Evolutionary conservation across 2,329 filamentous ascomycete species (phyloP), one percentile per base, ranked within the genome.

Genomic region (Bipolaris gigantea): DNA sequence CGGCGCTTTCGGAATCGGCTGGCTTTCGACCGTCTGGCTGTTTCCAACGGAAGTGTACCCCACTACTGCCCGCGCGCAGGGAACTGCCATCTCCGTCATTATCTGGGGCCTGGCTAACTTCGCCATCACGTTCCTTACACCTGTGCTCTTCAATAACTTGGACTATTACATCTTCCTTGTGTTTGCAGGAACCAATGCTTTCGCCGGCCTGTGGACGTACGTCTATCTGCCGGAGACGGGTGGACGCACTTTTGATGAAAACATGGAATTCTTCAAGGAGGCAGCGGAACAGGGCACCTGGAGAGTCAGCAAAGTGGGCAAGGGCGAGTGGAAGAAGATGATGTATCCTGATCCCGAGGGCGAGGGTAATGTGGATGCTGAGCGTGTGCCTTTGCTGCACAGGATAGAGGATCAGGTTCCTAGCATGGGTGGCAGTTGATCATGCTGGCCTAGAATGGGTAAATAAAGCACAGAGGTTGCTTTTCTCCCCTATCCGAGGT

Each of bases 71-170:
- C 76, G 82, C 13, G 81, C 81, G 1, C 79, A 83, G 63, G 82
- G 81, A 0, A 81, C 81, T 3, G 81, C 81, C 30, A 76, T 83
- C 27, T 79, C 76, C 13, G 82, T 85, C 45, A 79, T 81, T 32
- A 69, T 83, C 18, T 85, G 82, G 82, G 82, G 82, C 1, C 55
- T 85, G 1, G 79, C 81, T 38, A 85, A 86, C 64, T 85, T 85
- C 60, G 73, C 78, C 11, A 77, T 85, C 47, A 85, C 83, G 0
- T 76, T 85, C 6, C 65, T 84, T 9, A 84, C 83, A 1, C 83
- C 83, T 0, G 79, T 85, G 60, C 75, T 82, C 59, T 85, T 85
- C 72, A 84, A 85, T 69, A 83, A 83, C 57, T 71, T 85, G 30
- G 76, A 78, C n/a, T 84, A 83, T 71, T 83, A 78, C 72, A 75